Evolutionary conservation across 2,329 filamentous ascomycete genomes (phyloP), one percentile per base, ranked within the genome.

Genomic region (Xylaria multiplex): DNA sequence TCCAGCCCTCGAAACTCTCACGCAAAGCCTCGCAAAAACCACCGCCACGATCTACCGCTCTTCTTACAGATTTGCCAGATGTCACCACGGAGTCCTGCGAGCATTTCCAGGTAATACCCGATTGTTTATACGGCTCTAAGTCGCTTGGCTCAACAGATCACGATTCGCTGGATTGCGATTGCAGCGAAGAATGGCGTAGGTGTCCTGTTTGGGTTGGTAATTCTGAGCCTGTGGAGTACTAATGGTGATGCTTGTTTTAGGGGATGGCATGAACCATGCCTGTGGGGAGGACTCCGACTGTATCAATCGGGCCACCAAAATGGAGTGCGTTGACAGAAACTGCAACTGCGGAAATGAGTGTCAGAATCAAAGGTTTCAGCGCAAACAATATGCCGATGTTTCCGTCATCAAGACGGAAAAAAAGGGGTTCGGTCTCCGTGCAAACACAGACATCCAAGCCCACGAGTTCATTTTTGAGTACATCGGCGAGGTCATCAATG

Each of bases 391-490:
- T 76, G 94, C 95, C 75, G 82, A 92, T 72, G 96, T 99, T 65
- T 91, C 93, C 1, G 95, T 99, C 74, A 96, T 99, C 84, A 95
- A 96, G 79, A 98, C 96, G 0, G 94, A 97, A 68, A 97, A 98
- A 83, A 99, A 99, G 79, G 96, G 96, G 46, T 98, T 91, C 74
- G 96, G 96, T 46, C 87, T 99, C 65, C 92, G 96, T 64, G 88
- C 94, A 62, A 91, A 98, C 79, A 81, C 83, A 49, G 85, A 93
- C 70, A 83, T 99, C 68, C 86, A 90, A 69, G 84, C 92, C 24
- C 89, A 97, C 77, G 93, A 97, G 76, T 97, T 99, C 77, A 93
- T 99, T 73, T 98, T 93, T 77, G 96, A 99, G 81, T 99, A 99
- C 79, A 95, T 99, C 73, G 96, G 96, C 73, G 96, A 99, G 80